Conservation (phyloP, 768 basidiomycete genomes). For the Rubroboletus pulcherrimus region DNA sequence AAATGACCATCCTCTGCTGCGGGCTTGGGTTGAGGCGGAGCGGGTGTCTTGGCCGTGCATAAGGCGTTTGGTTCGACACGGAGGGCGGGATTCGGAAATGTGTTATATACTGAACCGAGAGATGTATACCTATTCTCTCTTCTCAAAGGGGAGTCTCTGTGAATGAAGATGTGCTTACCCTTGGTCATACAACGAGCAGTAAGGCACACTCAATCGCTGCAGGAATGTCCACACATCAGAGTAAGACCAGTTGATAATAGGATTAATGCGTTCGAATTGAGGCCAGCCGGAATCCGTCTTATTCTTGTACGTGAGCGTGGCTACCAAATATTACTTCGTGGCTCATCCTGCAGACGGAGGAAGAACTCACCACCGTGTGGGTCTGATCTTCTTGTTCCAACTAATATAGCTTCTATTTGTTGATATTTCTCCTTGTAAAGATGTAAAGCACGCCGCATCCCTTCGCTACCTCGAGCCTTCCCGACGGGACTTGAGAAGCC, state of each 20-base stretch:
- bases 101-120: slow-evolving; percentile 92
- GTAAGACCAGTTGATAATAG: slow-evolving; percentile 95
- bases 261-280: slow-evolving; percentile 83
- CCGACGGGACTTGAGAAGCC: slow-evolving; percentile 39
- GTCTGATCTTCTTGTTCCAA: slow-evolving; percentile 87
- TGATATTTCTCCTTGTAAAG: slow-evolving; percentile 66
- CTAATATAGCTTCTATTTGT: slow-evolving; percentile 73
- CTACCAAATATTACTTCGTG: slow-evolving; percentile 36
- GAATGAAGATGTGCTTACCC: slow-evolving; percentile 51
- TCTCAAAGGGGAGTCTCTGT: background rate
- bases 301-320: slow-evolving; percentile 63
- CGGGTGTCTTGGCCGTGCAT: slow-evolving; percentile 14
- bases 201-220: slow-evolving; percentile 68
- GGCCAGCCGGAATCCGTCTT: slow-evolving; percentile 93
- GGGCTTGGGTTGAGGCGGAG: background rate
- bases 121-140: slow-evolving; percentile 78
- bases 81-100: slow-evolving; percentile 88
- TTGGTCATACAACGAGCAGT: slow-evolving; percentile 86
- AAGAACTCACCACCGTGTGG: slow-evolving; percentile 87
- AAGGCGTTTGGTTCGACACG: slow-evolving; percentile 25
- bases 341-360: background rate
- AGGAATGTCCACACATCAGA: slow-evolving; percentile 87
- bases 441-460: slow-evolving; percentile 77
- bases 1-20: background rate
- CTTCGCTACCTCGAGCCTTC: slow-evolving; percentile 56